These are phyloP conservation scores for Acer yangbiense DNA, from an alignment of 345 rosid species.

Conservation along the genomic window DNA sequence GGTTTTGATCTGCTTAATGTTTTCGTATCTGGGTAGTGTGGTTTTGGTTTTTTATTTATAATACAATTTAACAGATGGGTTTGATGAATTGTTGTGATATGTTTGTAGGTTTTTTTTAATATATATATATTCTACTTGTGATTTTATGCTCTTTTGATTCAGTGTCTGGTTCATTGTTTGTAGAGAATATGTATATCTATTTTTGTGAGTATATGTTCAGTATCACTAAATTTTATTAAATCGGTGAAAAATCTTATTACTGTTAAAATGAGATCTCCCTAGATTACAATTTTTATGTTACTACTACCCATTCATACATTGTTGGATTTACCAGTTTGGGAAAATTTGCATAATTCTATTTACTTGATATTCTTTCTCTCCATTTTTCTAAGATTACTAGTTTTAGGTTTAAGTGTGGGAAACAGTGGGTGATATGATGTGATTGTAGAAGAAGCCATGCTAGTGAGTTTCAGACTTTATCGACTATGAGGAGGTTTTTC, in stretches of 20 bases:
- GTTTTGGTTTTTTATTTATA: background rate
- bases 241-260: background rate
- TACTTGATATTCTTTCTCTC: background rate
- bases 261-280: background rate
- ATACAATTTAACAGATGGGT: background rate
- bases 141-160: constrained; percentile 3
- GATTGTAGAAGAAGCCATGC: background rate
- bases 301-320: background rate
- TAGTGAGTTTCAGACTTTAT: background rate
- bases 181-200: background rate
- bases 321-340: background rate
- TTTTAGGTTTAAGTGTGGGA: background rate
- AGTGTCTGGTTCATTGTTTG: background rate
- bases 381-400: background rate
- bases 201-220: background rate
- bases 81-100: constrained; percentile 1
- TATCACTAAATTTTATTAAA: background rate
- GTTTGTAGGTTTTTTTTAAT: background rate
- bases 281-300: background rate
- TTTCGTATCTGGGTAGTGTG: background rate
- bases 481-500: background rate
- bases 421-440: background rate
- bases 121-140: background rate
- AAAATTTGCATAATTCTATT: background rate
- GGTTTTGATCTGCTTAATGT: constrained; percentile 16